Percentiles rank a stretch among this genome's conserved stretches.
These are phyloP conservation scores for Ganoderma lucidum DNA, from an alignment of 1,284 basidiomycete species.

Conservation along the genomic window DNA sequence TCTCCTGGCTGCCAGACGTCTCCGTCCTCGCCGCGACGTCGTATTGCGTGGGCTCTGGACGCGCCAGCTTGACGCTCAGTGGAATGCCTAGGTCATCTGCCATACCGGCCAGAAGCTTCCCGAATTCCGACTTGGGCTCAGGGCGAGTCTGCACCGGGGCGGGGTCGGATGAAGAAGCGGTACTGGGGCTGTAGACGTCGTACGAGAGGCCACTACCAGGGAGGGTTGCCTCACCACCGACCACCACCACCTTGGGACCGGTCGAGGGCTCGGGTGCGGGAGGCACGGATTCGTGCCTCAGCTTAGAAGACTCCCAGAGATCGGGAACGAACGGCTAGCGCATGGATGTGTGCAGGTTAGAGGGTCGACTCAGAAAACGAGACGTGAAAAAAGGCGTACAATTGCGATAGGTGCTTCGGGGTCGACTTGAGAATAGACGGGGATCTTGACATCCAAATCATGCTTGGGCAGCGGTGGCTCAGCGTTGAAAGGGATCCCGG, in stretches of 20 bases:
- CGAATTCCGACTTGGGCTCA: conserved; percentile 19
- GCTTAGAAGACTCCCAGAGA: conserved; percentile 68
- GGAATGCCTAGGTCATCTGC: conserved; percentile 49
- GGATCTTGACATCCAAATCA: conserved; percentile 62
- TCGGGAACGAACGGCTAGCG: conserved; percentile 76
- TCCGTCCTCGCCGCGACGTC: conserved; percentile 37
- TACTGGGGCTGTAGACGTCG: conserved; percentile 51
- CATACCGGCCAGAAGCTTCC: conserved; percentile 37
- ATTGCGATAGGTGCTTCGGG: conserved; percentile 60
- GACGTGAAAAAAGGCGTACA: conserved; percentile 52
- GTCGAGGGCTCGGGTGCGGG: conserved; percentile 39
- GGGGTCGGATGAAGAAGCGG: conserved; percentile 19
- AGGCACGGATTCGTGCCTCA: conserved; percentile 43
- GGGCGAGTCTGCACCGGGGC: conserved; percentile 4
- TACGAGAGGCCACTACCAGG: conserved; percentile 71
- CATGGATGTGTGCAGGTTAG: conserved; percentile 19
- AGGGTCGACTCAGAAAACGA: conserved; percentile 13
- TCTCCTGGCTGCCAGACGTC: conserved; percentile 40
- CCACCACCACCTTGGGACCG: conserved; percentile 75
- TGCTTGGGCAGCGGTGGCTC: conserved; percentile 36
- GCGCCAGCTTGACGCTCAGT: conserved; percentile 39
- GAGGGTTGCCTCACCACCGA: conserved; percentile 72
- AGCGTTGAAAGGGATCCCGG: conserved; percentile 39
- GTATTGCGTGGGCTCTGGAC: conserved; percentile 27
- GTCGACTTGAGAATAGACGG: conserved; percentile 55